Evolutionary conservation across 176 grass and related monocot genomes (phyloP), one percentile per base, ranked within the genome.

Genomic region (Carex scoparia): DNA sequence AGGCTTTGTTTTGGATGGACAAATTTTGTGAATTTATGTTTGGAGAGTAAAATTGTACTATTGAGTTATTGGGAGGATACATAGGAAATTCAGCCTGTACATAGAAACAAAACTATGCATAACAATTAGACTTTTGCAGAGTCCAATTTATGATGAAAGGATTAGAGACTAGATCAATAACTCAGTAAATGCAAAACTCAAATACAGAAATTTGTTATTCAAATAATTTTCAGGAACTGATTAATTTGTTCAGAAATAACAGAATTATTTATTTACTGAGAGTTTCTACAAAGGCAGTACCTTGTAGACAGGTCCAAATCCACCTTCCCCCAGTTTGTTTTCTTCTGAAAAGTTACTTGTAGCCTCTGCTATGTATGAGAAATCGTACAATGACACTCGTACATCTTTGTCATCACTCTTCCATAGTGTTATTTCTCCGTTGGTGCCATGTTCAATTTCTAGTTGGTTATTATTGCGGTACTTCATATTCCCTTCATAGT

Each of bases 311-410:
- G 60, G 73, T n/a, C 85, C 75, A 46, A 86, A 86, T 57, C 85
- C 85, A 81, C 85, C 85, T 79, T 81, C 46, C 78, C 85, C 75
- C 7, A 81, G 42, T 56, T 81, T 86, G 18, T 81, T 86, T 14
- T 67, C 61, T 16, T 40, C 23, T 6, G 85, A 79, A 55, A 86
- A 86, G n/a, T 81, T 14, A 46, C 65, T 79, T 60, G 85, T 86
- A 27, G 75, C 74, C 3, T 48, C 76, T 81, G 74, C 27, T 61
- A 86, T 81, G 30, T 72, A 49, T 8, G 54, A 46, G 54, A 79
- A 79, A 53, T 64, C 61, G 10, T 40, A 86, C 10, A 61, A 86
- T 77, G 84, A 49, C 7, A 58, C 58, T 55, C 66, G 35, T 4
- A 31, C 13, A 11, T 61, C 71, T 62, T 86, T 64, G 7, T 79